Evolutionary conservation across 2,329 filamentous ascomycete genomes (phyloP).

Genomic region (Bipolaris sorokiniana): DNA sequence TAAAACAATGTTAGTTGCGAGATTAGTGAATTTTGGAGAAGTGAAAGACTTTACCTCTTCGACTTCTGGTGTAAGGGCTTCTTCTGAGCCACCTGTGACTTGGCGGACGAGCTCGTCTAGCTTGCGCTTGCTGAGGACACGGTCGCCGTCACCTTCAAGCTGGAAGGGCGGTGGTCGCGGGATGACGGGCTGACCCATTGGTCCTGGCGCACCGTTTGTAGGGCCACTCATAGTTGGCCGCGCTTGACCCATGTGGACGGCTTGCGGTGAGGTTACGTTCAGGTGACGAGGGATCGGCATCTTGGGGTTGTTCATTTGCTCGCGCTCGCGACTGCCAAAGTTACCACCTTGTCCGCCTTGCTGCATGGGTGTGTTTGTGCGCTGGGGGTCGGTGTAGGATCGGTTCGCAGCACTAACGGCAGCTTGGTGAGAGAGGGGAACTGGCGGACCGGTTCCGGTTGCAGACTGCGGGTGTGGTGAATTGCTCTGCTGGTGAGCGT

Average conservation of each 20-base stretch:
- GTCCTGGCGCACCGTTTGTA: conserved; percentile 75
- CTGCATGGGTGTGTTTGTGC: conserved; percentile 45
- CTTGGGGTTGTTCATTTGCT: conserved; percentile 62
- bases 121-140: conserved; percentile 97
- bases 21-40: not conserved
- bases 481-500: conserved; percentile 44
- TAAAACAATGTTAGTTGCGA: not conserved
- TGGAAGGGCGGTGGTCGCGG: conserved; percentile 81
- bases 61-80: conserved; percentile 85
- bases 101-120: conserved; percentile 93
- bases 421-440: conserved; percentile 53
- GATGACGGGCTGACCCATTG: conserved; percentile 86
- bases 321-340: conserved; percentile 47
- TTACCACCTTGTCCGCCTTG: conserved; percentile 34
- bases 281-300: conserved; percentile 85
- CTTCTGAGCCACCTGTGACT: conserved; percentile 83
- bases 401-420: conserved; percentile 53
- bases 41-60: conserved; percentile 74
- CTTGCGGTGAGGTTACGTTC: conserved; percentile 71
- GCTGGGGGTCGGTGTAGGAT: conserved; percentile 46
- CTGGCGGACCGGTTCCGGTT: conserved; percentile 41
- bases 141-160: conserved; percentile 88
- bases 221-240: conserved; percentile 86
- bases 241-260: conserved; percentile 72
- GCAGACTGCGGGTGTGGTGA: conserved; percentile 49